A percentile compares a stretch with the other conserved stretches of the same genome.
Conservation (phyloP, 2,329 filamentous ascomycete genomes). For the Colletotrichum eleusines region DNA sequence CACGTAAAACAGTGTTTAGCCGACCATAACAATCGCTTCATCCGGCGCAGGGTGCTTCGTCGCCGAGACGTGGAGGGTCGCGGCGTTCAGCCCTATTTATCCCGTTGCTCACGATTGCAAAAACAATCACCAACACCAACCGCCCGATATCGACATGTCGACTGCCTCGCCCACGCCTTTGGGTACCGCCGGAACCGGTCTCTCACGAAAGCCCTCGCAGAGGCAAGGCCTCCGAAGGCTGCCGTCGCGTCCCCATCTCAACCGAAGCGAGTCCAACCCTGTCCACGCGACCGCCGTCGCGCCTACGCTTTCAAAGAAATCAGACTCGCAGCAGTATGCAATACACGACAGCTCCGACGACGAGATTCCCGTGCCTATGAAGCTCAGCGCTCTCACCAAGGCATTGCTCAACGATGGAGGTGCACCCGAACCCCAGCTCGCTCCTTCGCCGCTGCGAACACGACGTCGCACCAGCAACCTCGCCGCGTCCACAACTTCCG, state of each 20-base stretch:
- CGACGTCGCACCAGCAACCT: slow-evolving; percentile 64
- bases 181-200: slow-evolving; percentile 58
- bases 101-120: slow-evolving; percentile 26
- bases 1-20: slow-evolving; percentile 56
- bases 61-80: slow-evolving; percentile 36
- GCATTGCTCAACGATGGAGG: slow-evolving; percentile 79
- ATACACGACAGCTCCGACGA: slow-evolving; percentile 92
- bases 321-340: slow-evolving; percentile 60
- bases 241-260: slow-evolving; percentile 59
- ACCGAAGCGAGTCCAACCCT: slow-evolving; percentile 61
- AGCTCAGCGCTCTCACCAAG: slow-evolving; percentile 92
- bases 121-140: slow-evolving; percentile 23
- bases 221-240: slow-evolving; percentile 66
- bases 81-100: slow-evolving; percentile 21
- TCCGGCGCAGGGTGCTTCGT: slow-evolving; percentile 16
- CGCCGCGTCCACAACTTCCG: slow-evolving; percentile 57
- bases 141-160: slow-evolving; percentile 56
- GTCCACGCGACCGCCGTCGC: slow-evolving; percentile 46
- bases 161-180: slow-evolving; percentile 68
- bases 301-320: slow-evolving; percentile 45
- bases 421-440: slow-evolving; percentile 59
- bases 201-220: slow-evolving; percentile 66
- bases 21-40: slow-evolving; percentile 41
- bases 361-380: slow-evolving; percentile 91
- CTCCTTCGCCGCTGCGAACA: slow-evolving; percentile 60